Percentiles rank a stretch among this genome's conserved stretches.
Evolutionary conservation across 23 red algal species (phyloP).

Genomic region (Agarophyton chilense): DNA sequence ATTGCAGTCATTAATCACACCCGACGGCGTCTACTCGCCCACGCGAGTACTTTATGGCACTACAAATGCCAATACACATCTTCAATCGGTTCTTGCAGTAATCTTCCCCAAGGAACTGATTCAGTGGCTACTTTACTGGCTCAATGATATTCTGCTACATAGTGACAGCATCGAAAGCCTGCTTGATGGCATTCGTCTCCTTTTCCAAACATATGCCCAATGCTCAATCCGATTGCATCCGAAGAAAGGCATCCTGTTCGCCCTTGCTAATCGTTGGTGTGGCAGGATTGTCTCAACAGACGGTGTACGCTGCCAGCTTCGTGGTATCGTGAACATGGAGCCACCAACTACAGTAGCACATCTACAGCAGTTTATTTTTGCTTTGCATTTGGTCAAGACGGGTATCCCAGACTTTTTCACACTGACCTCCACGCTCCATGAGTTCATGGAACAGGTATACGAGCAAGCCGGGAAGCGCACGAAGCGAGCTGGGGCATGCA

Average conservation of each 20-base stretch:
- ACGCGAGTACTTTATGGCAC: constrained; percentile 31
- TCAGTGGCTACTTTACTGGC: neutral
- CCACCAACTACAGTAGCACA: constrained; percentile 25
- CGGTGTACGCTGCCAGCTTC: neutral
- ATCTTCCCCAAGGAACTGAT: neutral
- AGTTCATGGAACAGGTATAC: constrained; percentile 32
- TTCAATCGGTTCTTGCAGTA: neutral
- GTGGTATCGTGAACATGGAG: neutral
- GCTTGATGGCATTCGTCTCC: neutral
- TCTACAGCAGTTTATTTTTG: constrained; percentile 24
- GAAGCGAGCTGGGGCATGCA: neutral
- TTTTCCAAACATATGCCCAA: neutral
- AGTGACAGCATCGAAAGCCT: neutral
- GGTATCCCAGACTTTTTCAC: neutral
- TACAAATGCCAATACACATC: constrained; percentile 6
- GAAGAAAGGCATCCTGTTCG: constrained; percentile 23
- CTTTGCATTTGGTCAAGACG: neutral
- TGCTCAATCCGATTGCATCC: constrained; percentile 4
- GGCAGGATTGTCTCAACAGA: neutral
- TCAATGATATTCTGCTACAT: constrained; percentile 10
- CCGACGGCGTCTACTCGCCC: neutral
- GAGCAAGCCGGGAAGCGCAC: neutral
- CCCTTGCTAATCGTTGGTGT: constrained; percentile 4
- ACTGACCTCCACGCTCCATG: neutral
- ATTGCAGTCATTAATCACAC: constrained; percentile 33